Base-by-base conservation (phyloP, 345 rosid genomes). In the Cochlearia excelsa region DNA sequence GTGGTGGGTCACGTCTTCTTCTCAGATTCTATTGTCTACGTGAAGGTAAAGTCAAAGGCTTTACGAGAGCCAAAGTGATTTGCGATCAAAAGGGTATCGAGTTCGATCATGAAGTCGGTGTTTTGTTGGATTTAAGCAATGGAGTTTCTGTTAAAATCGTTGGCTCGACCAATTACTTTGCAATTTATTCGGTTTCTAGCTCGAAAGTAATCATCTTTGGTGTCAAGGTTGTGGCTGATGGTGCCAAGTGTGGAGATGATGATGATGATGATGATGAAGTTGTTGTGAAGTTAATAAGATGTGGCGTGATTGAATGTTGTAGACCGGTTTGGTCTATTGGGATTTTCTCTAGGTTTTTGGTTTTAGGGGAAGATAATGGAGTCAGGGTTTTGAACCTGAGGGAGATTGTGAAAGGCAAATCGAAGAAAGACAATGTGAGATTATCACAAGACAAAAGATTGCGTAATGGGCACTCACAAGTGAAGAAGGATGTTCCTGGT, bases 281-380 rank as follows among this genome's bases (percentile, higher is more conserved):
- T 10, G 74, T 46, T 31, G 68, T 89, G 65, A 84, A 89, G 66
- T 59, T 89, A 77, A 89, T 79, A 79, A 82, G 83, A 57, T 86
- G 87, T 74, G 87, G 84, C 48, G 77, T 79, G 61, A 75, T 86
- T 61, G 92, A 86, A 54, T 86, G 89, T 59, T 64, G 67, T 34
- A 65, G 44, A 57, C 95, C 91, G 2, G 78, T 86, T 66, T 89
- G 83, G 79, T 82, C 84, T 0, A 66, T 89, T 41, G 65, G 80
- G 30, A 44, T 82, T 29, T 84, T 85, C 6, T 84, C 63, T 39
- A 84, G 85, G 53, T 74, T 80, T 60, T 66, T 86, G 81, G 65
- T 89, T 46, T 71, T 89, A 48, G 94, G 97, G 67, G 87, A 82
- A 75, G 86, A 81, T 39, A 71, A 77, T 74, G 94, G 94, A 58